Base-by-base conservation (phyloP, 495 filamentous ascomycete genomes). In the Halenospora varia region DNA sequence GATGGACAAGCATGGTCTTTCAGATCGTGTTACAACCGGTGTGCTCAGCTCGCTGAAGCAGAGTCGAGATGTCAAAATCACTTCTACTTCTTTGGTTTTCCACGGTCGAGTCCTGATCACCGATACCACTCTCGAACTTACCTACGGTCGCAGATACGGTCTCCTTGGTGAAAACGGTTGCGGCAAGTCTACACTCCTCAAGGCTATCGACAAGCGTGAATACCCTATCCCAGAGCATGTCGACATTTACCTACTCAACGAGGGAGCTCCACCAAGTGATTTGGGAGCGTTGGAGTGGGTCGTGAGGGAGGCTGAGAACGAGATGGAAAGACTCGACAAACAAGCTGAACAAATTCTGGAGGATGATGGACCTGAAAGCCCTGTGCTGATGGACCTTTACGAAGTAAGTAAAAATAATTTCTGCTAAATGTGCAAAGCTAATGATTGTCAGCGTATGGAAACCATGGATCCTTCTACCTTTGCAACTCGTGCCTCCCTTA, bases 391-490 rank as follows among this genome's bases (percentile, higher is more conserved):
- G 74, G 92, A 97, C 73, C 76, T 99, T 29, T 99, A 99, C 66
- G 94, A 99, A 74, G 92, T 96, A 82, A 65, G 22, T 19, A 17
- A 45, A 44, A n/a, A 24, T 20, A 40, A 51, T 44, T 35, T 19
- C 8, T 49, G 17, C 10, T 9, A 4, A 3, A 2, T 49, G 47
- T n/a, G 6, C 29, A 11, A n/a, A 19, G 40, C 72, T 83, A 65
- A 80, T 62, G 22, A 0, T 45, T 20, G 22, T 57, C 54, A 97
- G 93, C 91, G 92, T 72, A 96, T 97, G 81, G 94, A 99, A 75
- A 87, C 85, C 73, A 97, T 99, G 95, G 94, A 99, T 65, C 95
- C 94, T 45, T 96, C 92, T n/a, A 99, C 94, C n/a, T 99, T 99
- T 75, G 79, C 90, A 66, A 96, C 92, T 50, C 92, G 94, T 70